phyloP scores from a whole-genome alignment of 2,329 filamentous ascomycete genomes.

The Ophiocordyceps camponoti-saundersi region DNA sequence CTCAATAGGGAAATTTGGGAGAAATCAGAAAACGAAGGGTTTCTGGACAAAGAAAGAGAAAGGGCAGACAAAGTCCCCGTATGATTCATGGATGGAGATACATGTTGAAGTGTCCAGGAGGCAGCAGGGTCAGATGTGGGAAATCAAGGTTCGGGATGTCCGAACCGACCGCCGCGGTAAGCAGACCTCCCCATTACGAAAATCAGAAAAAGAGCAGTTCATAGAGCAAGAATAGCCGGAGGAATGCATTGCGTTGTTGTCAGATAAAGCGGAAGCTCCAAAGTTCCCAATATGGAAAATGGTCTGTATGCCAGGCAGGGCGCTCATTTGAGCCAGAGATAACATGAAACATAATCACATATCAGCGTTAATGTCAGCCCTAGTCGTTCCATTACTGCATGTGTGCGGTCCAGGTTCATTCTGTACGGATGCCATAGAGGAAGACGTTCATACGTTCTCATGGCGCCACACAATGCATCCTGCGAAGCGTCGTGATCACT shows the following conservation, averaged over 20 bases:
- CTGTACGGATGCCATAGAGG: no score
- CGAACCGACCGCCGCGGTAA: background rate
- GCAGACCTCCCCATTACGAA: background rate
- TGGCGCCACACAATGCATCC: no score
- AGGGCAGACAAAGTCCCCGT: background rate
- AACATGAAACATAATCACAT: no score
- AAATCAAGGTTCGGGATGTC: background rate
- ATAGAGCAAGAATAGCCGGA: background rate
- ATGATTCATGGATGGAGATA: background rate
- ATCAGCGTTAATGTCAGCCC: no score
- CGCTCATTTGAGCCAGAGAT: no score
- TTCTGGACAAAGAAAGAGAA: background rate
- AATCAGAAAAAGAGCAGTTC: background rate
- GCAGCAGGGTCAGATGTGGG: background rate
- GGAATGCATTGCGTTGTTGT: background rate
- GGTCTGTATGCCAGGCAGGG: background rate
- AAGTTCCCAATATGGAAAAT: background rate
- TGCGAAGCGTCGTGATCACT: no score
- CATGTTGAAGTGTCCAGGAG: no score
- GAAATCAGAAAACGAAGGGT: background rate
- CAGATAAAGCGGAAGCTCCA: background rate
- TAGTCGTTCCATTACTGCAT: no score
- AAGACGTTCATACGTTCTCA: no score
- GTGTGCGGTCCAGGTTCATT: no score
- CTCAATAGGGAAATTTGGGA: no score